phyloP scores from a whole-genome alignment of 1,284 basidiomycete species.

The Ustilago vetiveriae region DNA sequence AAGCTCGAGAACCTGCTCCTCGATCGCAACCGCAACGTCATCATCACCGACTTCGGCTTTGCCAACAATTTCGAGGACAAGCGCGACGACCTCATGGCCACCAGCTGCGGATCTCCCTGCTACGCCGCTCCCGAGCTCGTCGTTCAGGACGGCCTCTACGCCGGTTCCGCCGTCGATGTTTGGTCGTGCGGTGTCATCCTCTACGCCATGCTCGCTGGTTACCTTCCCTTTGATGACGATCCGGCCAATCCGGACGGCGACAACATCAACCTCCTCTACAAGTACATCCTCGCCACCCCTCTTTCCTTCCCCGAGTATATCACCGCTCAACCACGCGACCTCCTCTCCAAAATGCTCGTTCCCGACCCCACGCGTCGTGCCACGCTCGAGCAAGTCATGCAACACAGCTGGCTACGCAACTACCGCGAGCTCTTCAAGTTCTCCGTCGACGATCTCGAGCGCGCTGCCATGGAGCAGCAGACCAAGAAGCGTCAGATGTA shows the following conservation, averaged over 20 bases:
- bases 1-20: constrained; percentile 98
- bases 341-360: constrained; percentile 64
- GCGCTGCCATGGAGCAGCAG: constrained; percentile 66
- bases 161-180: constrained; percentile 98
- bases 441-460: constrained; percentile 65
- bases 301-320: constrained; percentile 67
- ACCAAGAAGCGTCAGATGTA: constrained; percentile 65
- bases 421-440: constrained; percentile 67
- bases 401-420: constrained; percentile 64
- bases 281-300: constrained; percentile 82
- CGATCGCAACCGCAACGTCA: constrained; percentile 96
- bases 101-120: constrained; percentile 95
- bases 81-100: constrained; percentile 96
- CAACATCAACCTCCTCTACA: constrained; percentile 99
- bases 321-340: constrained; percentile 62
- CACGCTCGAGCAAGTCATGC: constrained; percentile 63
- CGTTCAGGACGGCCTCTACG: constrained; percentile 95
- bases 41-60: constrained; percentile 99
- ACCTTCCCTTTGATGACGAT: constrained; percentile 99
- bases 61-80: constrained; percentile 88
- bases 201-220: constrained; percentile 98
- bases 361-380: constrained; percentile 63
- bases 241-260: constrained; percentile 98
- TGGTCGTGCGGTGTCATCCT: constrained; percentile 99
- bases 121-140: constrained; percentile 99